These are phyloP conservation scores for Mortierella sp. DNA, from an alignment of 371 early-diverging fungal genomes.

Conservation along the genomic window DNA sequence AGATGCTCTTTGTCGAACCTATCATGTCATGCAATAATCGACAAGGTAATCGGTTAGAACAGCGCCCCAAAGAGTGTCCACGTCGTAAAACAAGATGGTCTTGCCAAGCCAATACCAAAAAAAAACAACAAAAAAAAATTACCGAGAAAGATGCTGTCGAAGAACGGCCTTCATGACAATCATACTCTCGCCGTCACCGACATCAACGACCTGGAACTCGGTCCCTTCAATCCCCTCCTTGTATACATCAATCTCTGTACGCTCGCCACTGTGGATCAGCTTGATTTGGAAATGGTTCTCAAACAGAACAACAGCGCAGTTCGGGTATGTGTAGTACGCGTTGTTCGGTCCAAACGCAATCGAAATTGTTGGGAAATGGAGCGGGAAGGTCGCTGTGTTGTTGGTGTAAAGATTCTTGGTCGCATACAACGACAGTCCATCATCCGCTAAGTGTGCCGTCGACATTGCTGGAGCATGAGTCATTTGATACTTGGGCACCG, in stretches of 20 bases:
- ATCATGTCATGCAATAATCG: neutral
- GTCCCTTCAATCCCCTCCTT: constrained; percentile 65
- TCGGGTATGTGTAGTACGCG: constrained; percentile 67
- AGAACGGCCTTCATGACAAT: constrained; percentile 62
- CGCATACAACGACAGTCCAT: constrained; percentile 38
- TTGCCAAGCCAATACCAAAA: neutral
- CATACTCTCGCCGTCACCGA: constrained; percentile 61
- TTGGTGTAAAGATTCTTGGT: constrained; percentile 50
- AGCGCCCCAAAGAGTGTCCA: neutral
- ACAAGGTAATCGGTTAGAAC: neutral
- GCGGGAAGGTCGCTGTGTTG: constrained; percentile 56
- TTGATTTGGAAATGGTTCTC: constrained; percentile 69
- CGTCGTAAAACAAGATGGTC: no score
- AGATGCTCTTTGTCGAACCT: constrained; percentile 62
- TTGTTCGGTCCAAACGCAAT: constrained; percentile 67
- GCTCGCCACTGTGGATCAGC: constrained; percentile 63
- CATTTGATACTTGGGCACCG: constrained; percentile 27
- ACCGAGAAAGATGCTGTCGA: constrained; percentile 58
- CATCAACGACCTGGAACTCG: constrained; percentile 64
- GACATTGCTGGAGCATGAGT: constrained; percentile 11
- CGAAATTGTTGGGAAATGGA: constrained; percentile 72
- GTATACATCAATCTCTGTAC: constrained; percentile 63
- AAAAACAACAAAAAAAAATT: neutral
- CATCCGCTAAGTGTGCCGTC: constrained; percentile 22
- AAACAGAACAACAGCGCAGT: constrained; percentile 69